These are phyloP conservation scores for Scolecobasidium constrictum DNA, from an alignment of 2,329 filamentous ascomycete genomes.

Conservation along the genomic window DNA sequence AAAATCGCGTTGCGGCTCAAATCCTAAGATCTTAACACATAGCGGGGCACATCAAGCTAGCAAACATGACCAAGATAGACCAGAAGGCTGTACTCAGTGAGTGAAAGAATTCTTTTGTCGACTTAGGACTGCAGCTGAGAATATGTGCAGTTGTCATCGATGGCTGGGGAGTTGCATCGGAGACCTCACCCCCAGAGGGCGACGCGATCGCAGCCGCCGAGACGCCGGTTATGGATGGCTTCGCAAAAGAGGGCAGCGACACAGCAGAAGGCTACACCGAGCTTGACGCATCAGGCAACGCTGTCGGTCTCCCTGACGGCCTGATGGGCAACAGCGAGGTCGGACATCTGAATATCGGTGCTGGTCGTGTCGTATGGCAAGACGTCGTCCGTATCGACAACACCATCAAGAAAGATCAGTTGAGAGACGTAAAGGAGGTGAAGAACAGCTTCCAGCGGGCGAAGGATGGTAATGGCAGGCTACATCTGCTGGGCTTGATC, in stretches of 20 bases:
- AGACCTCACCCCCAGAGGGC: conserved; percentile 72
- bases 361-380: conserved; percentile 96
- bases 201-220: conserved; percentile 92
- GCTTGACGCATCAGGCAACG: conserved; percentile 90
- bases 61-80: conserved; percentile 54
- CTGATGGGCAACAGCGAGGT: conserved; percentile 99
- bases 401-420: conserved; percentile 74
- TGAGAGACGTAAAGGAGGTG: conserved; percentile 67
- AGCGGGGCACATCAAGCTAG: not conserved
- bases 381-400: conserved; percentile 91
- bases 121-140: conserved; percentile 46
- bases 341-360: conserved; percentile 96
- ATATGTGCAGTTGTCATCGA: conserved; percentile 80
- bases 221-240: conserved; percentile 89
- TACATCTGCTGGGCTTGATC: conserved; percentile 85
- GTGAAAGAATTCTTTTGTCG: conserved; percentile 46
- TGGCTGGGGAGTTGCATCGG: conserved; percentile 85
- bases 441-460: conserved; percentile 67
- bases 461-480: conserved; percentile 78
- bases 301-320: conserved; percentile 89
- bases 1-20: not conserved
- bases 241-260: conserved; percentile 55
- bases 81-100: conserved; percentile 59
- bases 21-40: not conserved
- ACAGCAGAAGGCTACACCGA: conserved; percentile 77